A percentile compares a stretch with the other conserved stretches of the same genome.
phyloP scores from a whole-genome alignment of 345 rosid genomes.

The Geranium rotundifolium region DNA sequence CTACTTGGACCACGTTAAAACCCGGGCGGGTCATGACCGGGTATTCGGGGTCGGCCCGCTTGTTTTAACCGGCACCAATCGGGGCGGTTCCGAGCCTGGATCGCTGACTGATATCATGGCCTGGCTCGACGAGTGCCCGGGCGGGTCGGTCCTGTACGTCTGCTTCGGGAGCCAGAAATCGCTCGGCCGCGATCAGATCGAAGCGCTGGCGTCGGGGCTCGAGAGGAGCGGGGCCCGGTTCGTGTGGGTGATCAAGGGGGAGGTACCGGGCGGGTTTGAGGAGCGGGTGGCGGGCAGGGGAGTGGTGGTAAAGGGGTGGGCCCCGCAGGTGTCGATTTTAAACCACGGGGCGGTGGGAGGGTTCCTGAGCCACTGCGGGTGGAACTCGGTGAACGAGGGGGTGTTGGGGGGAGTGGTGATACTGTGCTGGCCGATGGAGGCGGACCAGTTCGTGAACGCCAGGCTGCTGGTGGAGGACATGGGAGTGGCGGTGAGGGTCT shows the following conservation, averaged over 20 bases:
- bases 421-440: slow-evolving; percentile 68
- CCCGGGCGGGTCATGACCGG: slow-evolving; percentile 27
- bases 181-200: slow-evolving; percentile 28
- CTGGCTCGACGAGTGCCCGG: slow-evolving; percentile 48
- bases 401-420: slow-evolving; percentile 34
- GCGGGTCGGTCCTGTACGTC: slow-evolving; percentile 44
- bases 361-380: too few species aligned
- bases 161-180: slow-evolving; percentile 58
- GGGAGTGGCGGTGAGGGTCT: slow-evolving; percentile 37
- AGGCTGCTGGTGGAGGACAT: slow-evolving; percentile 42
- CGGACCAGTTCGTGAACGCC: slow-evolving; percentile 48
- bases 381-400: slow-evolving; percentile 57
- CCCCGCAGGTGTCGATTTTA: slow-evolving; percentile 39
- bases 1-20: slow-evolving; percentile 26
- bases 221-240: slow-evolving; percentile 43
- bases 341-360: slow-evolving; percentile 44
- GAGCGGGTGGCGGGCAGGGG: slow-evolving; percentile 35
- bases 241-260: slow-evolving; percentile 47
- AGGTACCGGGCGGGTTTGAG: slow-evolving; percentile 40
- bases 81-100: neutral
- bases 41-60: slow-evolving; percentile 55
- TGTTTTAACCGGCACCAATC: slow-evolving; percentile 22
- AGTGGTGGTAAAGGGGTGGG: slow-evolving; percentile 41
- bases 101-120: slow-evolving; percentile 8
- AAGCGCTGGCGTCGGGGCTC: slow-evolving; percentile 38